Evolutionary conservation across 176 grass and related monocot genomes (phyloP), one percentile per base, ranked within the genome.

Genomic region (Oryza officinalis): DNA sequence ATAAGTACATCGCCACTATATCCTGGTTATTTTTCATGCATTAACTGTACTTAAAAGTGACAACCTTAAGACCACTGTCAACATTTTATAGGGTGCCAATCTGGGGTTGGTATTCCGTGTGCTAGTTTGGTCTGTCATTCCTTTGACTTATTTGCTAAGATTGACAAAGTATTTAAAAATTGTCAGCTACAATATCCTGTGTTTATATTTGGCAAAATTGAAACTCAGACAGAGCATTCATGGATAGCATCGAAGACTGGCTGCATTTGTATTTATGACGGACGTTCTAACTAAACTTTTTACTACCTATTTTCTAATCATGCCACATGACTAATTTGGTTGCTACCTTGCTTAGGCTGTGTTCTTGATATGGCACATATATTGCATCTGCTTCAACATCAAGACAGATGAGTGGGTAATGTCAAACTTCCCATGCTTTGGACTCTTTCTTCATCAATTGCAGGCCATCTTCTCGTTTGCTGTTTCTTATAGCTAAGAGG

Each of bases 331-430:
- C 13, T 38, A 35, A 81, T 71, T 82, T 63, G 71, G 37, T 43
- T 71, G 22, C 54, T 63, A 7, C 63, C 38, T 74, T 80, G 22
- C 12, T 72, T 72, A 96, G 93, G 86, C 96, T 73, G 77, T 94
- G 46, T 96, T 96, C 85, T 69, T 99, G 73, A 92, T 89, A 64
- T 99, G 96, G 96, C 91, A 99, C 63, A 75, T 96, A 61, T 99
- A 94, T 26, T 93, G 93, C 87, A 94, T 99, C 84, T 94, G 89
- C 87, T 92, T 99, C 89, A 99, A 94, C 82, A 96, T 99, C 74
- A 95, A 87, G 86, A 94, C 91, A 80, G 89, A 99, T 80, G 93
- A 96, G 81, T 99, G 96, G 96, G 96, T 96, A 99, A 96, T 88
- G 31, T 78, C 83, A 79, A 82, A 89, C 44, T 90, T 97, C 79